A percentile compares a stretch with the other conserved stretches of the same genome.
These are phyloP conservation scores for Emergomyces orientalis DNA, from an alignment of 2,329 filamentous ascomycete species.

Conservation along the genomic window DNA sequence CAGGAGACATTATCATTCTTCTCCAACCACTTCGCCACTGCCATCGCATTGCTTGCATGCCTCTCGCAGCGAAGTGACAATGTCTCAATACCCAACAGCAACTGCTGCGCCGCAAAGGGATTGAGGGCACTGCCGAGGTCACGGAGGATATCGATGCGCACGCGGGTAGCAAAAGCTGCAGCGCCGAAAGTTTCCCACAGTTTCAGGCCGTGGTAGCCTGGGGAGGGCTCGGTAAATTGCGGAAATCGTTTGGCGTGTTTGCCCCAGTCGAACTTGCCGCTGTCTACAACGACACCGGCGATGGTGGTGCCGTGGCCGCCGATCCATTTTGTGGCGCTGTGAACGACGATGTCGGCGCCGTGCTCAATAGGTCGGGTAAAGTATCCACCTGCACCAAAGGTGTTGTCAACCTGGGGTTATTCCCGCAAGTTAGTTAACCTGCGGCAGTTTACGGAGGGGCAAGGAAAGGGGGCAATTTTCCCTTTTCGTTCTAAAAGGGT, in stretches of 20 bases:
- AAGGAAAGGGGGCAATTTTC: no score
- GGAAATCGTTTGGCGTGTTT: slow-evolving; percentile 76
- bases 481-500: no score
- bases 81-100: slow-evolving; percentile 82
- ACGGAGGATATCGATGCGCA: slow-evolving; percentile 80
- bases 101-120: slow-evolving; percentile 86
- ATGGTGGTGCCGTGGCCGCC: slow-evolving; percentile 91
- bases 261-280: slow-evolving; percentile 90
- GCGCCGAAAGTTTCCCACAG: slow-evolving; percentile 89
- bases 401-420: slow-evolving; percentile 66
- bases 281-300: slow-evolving; percentile 74
- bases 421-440: neutral
- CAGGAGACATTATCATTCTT: slow-evolving; percentile 74
- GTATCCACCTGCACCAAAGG: slow-evolving; percentile 87
- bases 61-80: slow-evolving; percentile 77
- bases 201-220: slow-evolving; percentile 85
- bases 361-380: slow-evolving; percentile 79
- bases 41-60: slow-evolving; percentile 73
- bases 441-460: neutral
- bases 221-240: slow-evolving; percentile 79
- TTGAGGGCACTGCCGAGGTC: slow-evolving; percentile 76
- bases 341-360: slow-evolving; percentile 86
- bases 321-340: slow-evolving; percentile 96
- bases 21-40: slow-evolving; percentile 74
- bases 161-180: slow-evolving; percentile 72